These are phyloP conservation scores for Pseudogymnoascus sp. DNA, from an alignment of 2,329 filamentous ascomycete genomes.

Conservation along the genomic window DNA sequence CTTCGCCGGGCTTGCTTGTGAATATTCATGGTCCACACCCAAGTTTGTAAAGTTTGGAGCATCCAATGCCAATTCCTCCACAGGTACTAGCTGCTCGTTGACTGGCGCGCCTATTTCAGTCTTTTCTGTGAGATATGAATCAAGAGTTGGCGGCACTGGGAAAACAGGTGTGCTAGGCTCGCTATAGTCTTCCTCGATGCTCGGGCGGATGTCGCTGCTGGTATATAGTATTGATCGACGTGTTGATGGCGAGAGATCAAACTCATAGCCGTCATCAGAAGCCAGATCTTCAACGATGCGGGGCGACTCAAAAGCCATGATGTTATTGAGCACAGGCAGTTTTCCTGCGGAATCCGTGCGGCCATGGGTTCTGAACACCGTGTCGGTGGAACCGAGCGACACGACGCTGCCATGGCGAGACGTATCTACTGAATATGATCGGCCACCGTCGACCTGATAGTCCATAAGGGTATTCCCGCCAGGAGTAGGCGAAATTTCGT, in stretches of 20 bases:
- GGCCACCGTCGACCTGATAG: background rate
- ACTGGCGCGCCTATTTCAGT: background rate
- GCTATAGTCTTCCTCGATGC: background rate
- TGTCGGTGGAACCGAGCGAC: conserved; percentile 1
- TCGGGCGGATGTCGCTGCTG: background rate
- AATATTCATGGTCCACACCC: conserved; percentile 18
- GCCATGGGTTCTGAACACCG: conserved; percentile 16
- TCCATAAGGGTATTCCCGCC: background rate
- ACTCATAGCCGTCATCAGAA: background rate
- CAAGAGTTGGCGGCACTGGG: background rate
- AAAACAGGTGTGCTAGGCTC: background rate
- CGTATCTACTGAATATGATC: background rate
- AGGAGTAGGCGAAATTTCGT: background rate
- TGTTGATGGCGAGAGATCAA: conserved; percentile 3
- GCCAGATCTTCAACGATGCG: conserved; percentile 1
- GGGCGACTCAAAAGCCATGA: background rate
- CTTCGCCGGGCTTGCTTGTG: conserved; percentile 22
- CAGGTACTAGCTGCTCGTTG: background rate
- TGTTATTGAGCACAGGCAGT: conserved; percentile 6
- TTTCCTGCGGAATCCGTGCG: conserved; percentile 13
- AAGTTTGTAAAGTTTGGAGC: conserved; percentile 22
- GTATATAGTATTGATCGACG: background rate
- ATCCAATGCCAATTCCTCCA: conserved; percentile 16
- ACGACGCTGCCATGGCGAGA: background rate
- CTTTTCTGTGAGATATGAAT: background rate